These are phyloP conservation scores for Diaporthe vexans DNA, from an alignment of 2,329 filamentous ascomycete species.

Conservation along the genomic window DNA sequence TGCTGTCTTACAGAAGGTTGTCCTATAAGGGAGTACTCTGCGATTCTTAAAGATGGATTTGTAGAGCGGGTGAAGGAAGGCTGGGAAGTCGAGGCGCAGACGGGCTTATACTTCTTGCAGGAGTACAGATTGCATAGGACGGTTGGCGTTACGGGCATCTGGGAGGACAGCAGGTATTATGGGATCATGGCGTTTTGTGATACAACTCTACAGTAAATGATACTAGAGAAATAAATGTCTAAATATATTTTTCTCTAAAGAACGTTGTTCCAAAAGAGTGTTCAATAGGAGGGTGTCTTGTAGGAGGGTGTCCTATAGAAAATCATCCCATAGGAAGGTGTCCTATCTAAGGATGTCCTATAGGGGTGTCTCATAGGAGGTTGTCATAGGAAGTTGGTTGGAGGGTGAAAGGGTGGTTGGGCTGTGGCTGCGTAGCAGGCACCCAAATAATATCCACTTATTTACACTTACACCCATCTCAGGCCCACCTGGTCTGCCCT, in stretches of 20 bases:
- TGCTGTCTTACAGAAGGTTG: no score
- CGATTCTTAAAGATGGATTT: not conserved
- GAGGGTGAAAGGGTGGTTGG: no score
- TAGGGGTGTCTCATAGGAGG: no score
- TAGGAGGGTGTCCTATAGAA: no score
- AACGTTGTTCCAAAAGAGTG: no score
- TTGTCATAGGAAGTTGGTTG: no score
- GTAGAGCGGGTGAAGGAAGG: not conserved
- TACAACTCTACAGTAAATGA: not conserved
- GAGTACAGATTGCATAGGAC: conserved; percentile 30
- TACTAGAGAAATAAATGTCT: not conserved
- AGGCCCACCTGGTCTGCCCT: not conserved
- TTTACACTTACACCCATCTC: not conserved
- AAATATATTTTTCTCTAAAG: no score
- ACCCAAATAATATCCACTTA: no score
- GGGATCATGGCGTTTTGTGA: conserved; percentile 5
- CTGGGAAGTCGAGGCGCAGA: not conserved
- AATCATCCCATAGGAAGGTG: no score
- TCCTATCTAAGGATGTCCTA: no score
- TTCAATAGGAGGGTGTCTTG: no score
- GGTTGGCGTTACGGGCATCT: conserved; percentile 31
- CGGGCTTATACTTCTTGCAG: not conserved
- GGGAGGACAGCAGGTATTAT: not conserved
- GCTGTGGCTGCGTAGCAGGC: no score
- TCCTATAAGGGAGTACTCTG: not conserved